Evolutionary conservation across 1,284 basidiomycete species (phyloP).

Genomic region (Ustilago bromivora): DNA sequence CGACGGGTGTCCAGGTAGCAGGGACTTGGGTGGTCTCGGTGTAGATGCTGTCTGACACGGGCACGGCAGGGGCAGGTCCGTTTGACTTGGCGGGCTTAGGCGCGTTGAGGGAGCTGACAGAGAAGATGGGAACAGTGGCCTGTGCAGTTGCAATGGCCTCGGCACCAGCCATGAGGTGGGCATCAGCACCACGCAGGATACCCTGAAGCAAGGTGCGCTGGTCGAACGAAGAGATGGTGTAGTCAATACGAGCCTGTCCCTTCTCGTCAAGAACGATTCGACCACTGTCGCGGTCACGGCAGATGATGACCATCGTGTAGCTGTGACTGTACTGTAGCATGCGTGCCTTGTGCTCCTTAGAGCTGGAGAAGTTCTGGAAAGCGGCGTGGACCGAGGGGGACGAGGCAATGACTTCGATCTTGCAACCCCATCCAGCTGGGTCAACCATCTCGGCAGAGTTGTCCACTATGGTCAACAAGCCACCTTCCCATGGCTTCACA

Average conservation of each 20-base stretch:
- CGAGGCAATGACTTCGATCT: conserved; percentile 72
- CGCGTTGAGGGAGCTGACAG: conserved; percentile 17
- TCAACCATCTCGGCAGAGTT: conserved; percentile 64
- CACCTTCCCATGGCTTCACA: conserved; percentile 72
- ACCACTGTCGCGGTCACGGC: conserved; percentile 69
- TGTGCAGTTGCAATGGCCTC: conserved; percentile 70
- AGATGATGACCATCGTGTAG: conserved; percentile 67
- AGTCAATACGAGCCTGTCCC: conserved; percentile 70
- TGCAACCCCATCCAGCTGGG: conserved; percentile 70
- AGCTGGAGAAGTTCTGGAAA: conserved; percentile 68
- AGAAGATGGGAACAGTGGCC: conserved; percentile 59
- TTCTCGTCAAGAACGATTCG: conserved; percentile 69
- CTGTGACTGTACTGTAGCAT: conserved; percentile 68
- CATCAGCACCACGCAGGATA: conserved; percentile 69
- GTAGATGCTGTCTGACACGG: conserved; percentile 29
- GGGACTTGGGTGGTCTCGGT: conserved; percentile 62
- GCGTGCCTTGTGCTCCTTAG: conserved; percentile 69
- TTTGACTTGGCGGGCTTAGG: conserved; percentile 13
- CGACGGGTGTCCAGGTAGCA: conserved; percentile 54
- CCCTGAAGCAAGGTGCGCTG: conserved; percentile 68
- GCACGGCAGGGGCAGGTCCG: conserved; percentile 16
- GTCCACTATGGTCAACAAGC: conserved; percentile 71
- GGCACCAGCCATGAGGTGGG: conserved; percentile 71
- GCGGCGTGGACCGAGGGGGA: conserved; percentile 69
- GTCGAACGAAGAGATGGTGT: conserved; percentile 70